Conservation (phyloP, 345 rosid species). For the Brassica nigra region DNA sequence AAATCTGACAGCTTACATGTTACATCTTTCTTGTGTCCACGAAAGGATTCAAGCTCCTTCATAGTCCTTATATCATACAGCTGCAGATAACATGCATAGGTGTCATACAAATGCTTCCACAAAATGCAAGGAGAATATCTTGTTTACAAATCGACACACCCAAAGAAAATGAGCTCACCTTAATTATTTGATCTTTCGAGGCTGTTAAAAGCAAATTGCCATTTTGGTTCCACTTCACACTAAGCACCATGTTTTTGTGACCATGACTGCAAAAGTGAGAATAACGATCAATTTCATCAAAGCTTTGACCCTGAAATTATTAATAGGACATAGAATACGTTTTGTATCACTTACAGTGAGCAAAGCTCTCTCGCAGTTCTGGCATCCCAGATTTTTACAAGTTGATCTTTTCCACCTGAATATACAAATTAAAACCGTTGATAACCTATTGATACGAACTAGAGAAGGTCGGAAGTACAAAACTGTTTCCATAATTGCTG, state of each 20-base stretch:
- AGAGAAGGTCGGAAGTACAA: constrained; percentile 9
- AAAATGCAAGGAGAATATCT: neutral
- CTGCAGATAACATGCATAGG: constrained; percentile 46
- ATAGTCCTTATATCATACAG: constrained; percentile 96
- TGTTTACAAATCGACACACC: neutral
- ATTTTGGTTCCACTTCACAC: constrained; percentile 98
- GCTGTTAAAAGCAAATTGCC: constrained; percentile 98
- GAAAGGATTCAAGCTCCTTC: constrained; percentile 99
- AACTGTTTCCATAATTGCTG: neutral
- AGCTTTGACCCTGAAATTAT: constrained; percentile 2
- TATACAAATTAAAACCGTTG: constrained; percentile 24
- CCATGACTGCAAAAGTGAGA: constrained; percentile 78
- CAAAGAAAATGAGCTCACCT: constrained; percentile 50
- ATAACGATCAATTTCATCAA: constrained; percentile 30
- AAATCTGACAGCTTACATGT: constrained; percentile 62
- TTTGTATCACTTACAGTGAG: constrained; percentile 68
- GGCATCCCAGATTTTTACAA: constrained; percentile 99
- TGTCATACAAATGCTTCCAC: constrained; percentile 25
- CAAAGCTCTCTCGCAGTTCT: constrained; percentile 86
- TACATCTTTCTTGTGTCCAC: constrained; percentile 91
- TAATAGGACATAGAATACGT: constrained; percentile 14
- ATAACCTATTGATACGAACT: neutral
- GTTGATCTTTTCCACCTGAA: constrained; percentile 92
- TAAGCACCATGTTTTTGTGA: constrained; percentile 93
- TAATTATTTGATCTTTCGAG: constrained; percentile 94